Base-by-base conservation (phyloP, 23 red algal genomes). In the Gracilaria gracilis region DNA sequence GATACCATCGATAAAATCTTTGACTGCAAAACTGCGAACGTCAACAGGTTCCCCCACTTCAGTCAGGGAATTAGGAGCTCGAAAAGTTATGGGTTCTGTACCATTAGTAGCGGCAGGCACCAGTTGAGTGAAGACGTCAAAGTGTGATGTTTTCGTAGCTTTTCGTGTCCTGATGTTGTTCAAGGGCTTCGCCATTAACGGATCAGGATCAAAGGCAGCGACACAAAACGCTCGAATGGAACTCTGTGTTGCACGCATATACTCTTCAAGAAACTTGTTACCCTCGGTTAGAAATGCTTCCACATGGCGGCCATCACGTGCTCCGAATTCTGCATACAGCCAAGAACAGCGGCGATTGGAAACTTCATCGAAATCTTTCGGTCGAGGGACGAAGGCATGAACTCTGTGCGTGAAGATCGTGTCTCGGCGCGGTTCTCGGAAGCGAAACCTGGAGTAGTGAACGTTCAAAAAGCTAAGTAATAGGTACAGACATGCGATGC, bases 241-340 rank as follows among this genome's bases (percentile, higher is more conserved):
- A 73, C 62, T 75, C 50, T 84, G 80, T 15, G 78, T 84, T n/a
- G 89, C 89, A 14, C 89, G 59, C 44, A 92, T 44, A 73, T 71
- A 84, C 29, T 92, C 89, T 57, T 92, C 89, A 11, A 92, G 67
- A 67, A 92, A 76, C 15, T 76, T 32, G 17, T 49, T 83, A 31
- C 79, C 89, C 49, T 92, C 54, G 13, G 46, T 92, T 4, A 92
- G 80, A 75, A 92, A 92, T 25, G 34, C 31, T 38, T 59, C 48
- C 6, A 92, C 36, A 65, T 84, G 65, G n/a, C 89, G 69, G 20
- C 77, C 89, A 92, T 92, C 89, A 24, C 80, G 59, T 23, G 89
- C 89, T 36, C 67, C 67, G 24, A 92, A 83, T 40, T 92, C 89
- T 35, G 80, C 69, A 64, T 92, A 92, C 6, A 92, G 55, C 89